Percentiles rank a stretch among this genome's conserved stretches.
phyloP scores from a whole-genome alignment of 2,329 filamentous ascomycete genomes.

The Lachnellula cervina region DNA sequence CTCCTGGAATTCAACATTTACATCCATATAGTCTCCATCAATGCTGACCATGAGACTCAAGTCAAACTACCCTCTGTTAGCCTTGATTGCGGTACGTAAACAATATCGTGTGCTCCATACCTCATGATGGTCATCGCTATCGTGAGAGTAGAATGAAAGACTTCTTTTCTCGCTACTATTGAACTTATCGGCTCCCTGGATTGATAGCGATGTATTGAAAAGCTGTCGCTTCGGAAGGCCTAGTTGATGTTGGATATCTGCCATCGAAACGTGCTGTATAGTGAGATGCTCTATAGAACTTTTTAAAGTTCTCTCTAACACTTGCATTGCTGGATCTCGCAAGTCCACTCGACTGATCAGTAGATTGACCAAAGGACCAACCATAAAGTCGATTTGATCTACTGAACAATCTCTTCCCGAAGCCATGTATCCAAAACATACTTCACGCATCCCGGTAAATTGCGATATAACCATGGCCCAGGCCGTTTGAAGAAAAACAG shows the following conservation, averaged over 20 bases:
- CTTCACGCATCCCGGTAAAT: slow-evolving; percentile 43
- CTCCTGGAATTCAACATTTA: too few species aligned
- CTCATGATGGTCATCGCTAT: too few species aligned
- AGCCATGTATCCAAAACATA: slow-evolving; percentile 50
- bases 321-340: slow-evolving; percentile 21
- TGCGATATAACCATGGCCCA: slow-evolving; percentile 48
- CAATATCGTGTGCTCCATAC: too few species aligned
- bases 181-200: too few species aligned
- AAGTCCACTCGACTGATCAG: slow-evolving; percentile 39
- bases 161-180: too few species aligned
- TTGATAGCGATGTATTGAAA: slow-evolving; percentile 24
- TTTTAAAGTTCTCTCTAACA: background rate
- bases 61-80: too few species aligned
- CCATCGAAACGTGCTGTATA: background rate
- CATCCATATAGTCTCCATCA: too few species aligned
- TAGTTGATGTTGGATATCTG: background rate
- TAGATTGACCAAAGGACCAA: slow-evolving; percentile 52
- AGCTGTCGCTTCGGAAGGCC: background rate
- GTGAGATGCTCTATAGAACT: background rate
- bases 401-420: slow-evolving; percentile 49
- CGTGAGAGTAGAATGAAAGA: too few species aligned
- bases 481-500: slow-evolving; percentile 45
- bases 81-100: too few species aligned
- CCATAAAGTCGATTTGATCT: slow-evolving; percentile 34
- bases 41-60: too few species aligned